Percentiles rank a stretch among this genome's conserved stretches.
phyloP scores from a whole-genome alignment of 148 eudicot genomes.

The Camellia sinensis region DNA sequence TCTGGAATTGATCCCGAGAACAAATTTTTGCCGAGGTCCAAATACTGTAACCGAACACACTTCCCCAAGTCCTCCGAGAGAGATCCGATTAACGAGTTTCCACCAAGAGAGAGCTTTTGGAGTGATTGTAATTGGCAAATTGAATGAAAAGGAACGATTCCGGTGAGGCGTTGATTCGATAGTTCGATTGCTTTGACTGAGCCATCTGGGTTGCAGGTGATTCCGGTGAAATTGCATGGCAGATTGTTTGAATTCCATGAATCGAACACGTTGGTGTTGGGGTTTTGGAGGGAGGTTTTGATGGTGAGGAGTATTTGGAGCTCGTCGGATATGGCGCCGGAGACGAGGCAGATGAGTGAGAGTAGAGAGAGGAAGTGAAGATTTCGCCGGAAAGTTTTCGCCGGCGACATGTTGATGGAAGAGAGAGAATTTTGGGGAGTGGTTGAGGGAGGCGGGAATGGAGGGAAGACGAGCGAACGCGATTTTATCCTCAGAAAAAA shows the following conservation, averaged over 20 bases:
- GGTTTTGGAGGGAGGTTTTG: constrained; percentile 38
- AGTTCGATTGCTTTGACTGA: constrained; percentile 52
- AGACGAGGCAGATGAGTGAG: not conserved
- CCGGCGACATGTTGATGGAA: constrained; percentile 5
- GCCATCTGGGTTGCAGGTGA: constrained; percentile 37
- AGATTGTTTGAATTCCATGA: constrained; percentile 31
- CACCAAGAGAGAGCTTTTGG: constrained; percentile 62
- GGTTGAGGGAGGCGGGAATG: not conserved
- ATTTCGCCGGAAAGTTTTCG: not conserved
- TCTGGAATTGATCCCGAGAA: constrained; percentile 63
- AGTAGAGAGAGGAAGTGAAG: not conserved
- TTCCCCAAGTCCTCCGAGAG: constrained; percentile 30
- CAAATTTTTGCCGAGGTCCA: constrained; percentile 70
- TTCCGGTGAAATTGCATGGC: constrained; percentile 40
- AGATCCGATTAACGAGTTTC: constrained; percentile 43
- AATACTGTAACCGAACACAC: constrained; percentile 47
- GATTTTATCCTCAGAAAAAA: too few species aligned
- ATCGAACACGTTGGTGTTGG: constrained; percentile 35
- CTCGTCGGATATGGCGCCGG: constrained; percentile 18
- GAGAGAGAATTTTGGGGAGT: not conserved
- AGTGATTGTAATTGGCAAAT: constrained; percentile 56
- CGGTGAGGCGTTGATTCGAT: constrained; percentile 46
- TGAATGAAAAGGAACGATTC: constrained; percentile 39
- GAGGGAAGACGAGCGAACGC: not conserved
- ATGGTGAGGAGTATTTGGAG: constrained; percentile 37